A percentile compares a stretch with the other conserved stretches of the same genome.
These are phyloP conservation scores for Phytophthora uliginosa DNA, from an alignment of 352 stramenopile genomes.

Conservation along the genomic window DNA sequence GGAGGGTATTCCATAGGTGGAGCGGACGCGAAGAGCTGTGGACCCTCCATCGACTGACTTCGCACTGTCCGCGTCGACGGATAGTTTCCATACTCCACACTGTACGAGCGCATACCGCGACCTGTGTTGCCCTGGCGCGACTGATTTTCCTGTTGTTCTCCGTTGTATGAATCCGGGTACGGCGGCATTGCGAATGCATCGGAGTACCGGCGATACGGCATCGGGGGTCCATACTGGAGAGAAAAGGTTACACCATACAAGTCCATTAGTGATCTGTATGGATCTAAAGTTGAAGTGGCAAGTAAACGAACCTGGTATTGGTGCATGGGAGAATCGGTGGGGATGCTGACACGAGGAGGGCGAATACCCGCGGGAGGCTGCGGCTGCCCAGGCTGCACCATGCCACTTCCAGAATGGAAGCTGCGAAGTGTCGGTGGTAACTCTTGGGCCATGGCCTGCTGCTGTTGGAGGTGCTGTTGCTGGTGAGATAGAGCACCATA, in stretches of 20 bases:
- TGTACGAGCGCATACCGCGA: slow-evolving; percentile 78
- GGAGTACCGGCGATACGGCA: slow-evolving; percentile 80
- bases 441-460: slow-evolving; percentile 50
- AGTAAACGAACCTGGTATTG: slow-evolving; percentile 66
- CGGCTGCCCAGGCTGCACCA: slow-evolving; percentile 48
- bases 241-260: background rate
- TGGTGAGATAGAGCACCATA: slow-evolving; percentile 49
- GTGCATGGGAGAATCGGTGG: slow-evolving; percentile 72
- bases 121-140: slow-evolving; percentile 51
- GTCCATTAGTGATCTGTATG: slow-evolving; percentile 6
- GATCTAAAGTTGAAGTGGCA: slow-evolving; percentile 1
- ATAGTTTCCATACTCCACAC: slow-evolving; percentile 76
- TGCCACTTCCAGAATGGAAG: slow-evolving; percentile 56
- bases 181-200: slow-evolving; percentile 71
- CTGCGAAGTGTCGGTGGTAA: slow-evolving; percentile 66
- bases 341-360: slow-evolving; percentile 77
- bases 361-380: slow-evolving; percentile 54
- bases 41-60: slow-evolving; percentile 82
- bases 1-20: slow-evolving; percentile 63
- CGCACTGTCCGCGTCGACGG: slow-evolving; percentile 63
- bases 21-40: slow-evolving; percentile 63
- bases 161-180: slow-evolving; percentile 70
- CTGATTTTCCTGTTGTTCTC: slow-evolving; percentile 64
- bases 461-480: slow-evolving; percentile 65
- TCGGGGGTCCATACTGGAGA: slow-evolving; percentile 53